phyloP scores from a whole-genome alignment of 179 eudicot genomes.

The Actinidia chinensis region DNA sequence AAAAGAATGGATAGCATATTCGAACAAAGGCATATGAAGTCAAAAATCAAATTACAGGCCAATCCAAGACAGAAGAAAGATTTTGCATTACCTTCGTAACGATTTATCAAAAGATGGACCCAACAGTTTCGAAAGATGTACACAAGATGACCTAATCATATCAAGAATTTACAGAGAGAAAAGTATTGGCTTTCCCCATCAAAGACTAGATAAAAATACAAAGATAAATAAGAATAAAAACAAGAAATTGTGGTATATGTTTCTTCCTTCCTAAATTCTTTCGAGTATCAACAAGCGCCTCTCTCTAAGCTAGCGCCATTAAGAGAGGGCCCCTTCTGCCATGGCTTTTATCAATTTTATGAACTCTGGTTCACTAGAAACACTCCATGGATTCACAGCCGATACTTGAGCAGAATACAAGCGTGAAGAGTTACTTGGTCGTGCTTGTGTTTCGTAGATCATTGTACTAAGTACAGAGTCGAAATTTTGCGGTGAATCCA shows the following conservation, averaged over 20 bases:
- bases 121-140: background rate
- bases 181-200: background rate
- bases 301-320: slow-evolving; percentile 73
- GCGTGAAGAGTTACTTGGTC: slow-evolving; percentile 44
- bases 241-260: background rate
- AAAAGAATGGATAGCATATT: slow-evolving; percentile 88
- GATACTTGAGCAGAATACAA: slow-evolving; percentile 82
- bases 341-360: slow-evolving; percentile 74
- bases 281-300: background rate
- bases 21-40: too few relatives aligned
- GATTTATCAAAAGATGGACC: background rate
- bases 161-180: slow-evolving; percentile 8
- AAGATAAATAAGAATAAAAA: slow-evolving; percentile 9
- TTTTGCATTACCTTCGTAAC: background rate
- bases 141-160: too few relatives aligned
- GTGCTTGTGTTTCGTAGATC: slow-evolving; percentile 57
- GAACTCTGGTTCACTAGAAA: slow-evolving; percentile 84
- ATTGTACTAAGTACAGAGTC: slow-evolving; percentile 65
- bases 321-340: slow-evolving; percentile 90
- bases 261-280: slow-evolving; percentile 1
- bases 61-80: background rate
- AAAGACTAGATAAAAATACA: background rate
- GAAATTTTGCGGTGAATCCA: slow-evolving; percentile 66
- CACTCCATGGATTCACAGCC: slow-evolving; percentile 95
- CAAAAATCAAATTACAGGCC: background rate